These are phyloP conservation scores for Colletotrichum chlorophyti DNA, from an alignment of 2,329 filamentous ascomycete species.

Conservation along the genomic window DNA sequence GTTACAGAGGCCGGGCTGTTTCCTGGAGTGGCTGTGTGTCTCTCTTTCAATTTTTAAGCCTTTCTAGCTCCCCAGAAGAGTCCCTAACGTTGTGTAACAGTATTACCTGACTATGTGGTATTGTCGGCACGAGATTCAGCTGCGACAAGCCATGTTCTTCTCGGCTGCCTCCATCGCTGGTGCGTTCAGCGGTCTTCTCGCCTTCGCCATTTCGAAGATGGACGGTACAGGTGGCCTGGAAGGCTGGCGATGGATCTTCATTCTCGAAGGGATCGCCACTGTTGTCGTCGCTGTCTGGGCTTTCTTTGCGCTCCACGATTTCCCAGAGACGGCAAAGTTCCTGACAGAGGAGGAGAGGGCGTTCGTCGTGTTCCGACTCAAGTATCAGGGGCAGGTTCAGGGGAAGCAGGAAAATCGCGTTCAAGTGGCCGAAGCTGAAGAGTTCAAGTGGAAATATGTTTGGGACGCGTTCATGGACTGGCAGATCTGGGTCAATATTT, in stretches of 20 bases:
- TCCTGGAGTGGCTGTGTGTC: constrained; percentile 62
- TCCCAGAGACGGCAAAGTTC: constrained; percentile 80
- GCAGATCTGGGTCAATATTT: constrained; percentile 72
- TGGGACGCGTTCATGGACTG: constrained; percentile 77
- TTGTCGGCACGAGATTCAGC: constrained; percentile 60
- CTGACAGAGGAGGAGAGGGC: constrained; percentile 73
- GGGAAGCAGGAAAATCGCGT: constrained; percentile 24
- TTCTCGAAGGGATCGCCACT: constrained; percentile 74
- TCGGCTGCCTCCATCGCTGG: constrained; percentile 81
- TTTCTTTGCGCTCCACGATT: constrained; percentile 80
- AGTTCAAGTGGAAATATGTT: constrained; percentile 79
- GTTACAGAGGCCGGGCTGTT: constrained; percentile 73
- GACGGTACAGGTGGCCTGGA: constrained; percentile 64
- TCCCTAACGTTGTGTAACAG: constrained; percentile 30
- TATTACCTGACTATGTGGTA: constrained; percentile 67
- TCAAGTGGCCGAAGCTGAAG: constrained; percentile 69
- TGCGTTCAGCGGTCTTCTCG: constrained; percentile 76
- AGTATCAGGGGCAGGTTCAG: constrained; percentile 61
- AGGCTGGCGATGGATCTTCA: constrained; percentile 72
- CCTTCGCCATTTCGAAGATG: constrained; percentile 75
- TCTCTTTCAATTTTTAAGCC: neutral
- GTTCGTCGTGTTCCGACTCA: constrained; percentile 74
- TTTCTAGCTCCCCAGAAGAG: too few species aligned
- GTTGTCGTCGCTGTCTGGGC: constrained; percentile 70
- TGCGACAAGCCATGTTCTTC: constrained; percentile 77